A percentile compares a stretch with the other conserved stretches of the same genome.
Evolutionary conservation across 495 filamentous ascomycete species (phyloP).

Genomic region (Penicillium mononematosum): DNA sequence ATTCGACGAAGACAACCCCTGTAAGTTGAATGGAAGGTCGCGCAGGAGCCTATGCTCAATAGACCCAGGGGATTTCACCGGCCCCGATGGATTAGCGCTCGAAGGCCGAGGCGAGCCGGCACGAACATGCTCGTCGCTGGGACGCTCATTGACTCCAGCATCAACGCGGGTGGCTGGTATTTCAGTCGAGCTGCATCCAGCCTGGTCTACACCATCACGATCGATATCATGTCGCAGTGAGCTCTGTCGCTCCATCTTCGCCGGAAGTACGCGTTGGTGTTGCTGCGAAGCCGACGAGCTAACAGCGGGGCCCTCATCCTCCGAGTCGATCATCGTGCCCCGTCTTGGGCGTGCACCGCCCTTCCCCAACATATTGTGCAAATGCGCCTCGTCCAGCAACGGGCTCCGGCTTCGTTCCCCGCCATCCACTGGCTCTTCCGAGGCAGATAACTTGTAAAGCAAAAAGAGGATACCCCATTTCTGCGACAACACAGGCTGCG

Average conservation of each 20-base stretch:
- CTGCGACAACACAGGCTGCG: slow-evolving; percentile 84
- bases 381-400: slow-evolving; percentile 36
- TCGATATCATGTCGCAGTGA: slow-evolving; percentile 30
- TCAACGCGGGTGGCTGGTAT: slow-evolving; percentile 24
- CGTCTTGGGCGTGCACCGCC: slow-evolving; percentile 24
- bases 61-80: slow-evolving; percentile 48
- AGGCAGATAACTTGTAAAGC: slow-evolving; percentile 75
- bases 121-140: slow-evolving; percentile 19
- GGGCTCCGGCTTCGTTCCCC: slow-evolving; percentile 41
- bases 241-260: slow-evolving; percentile 27
- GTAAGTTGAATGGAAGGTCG: slow-evolving; percentile 90
- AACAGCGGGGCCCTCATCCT: slow-evolving; percentile 45
- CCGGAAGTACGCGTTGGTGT: slow-evolving; percentile 18
- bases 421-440: slow-evolving; percentile 37
- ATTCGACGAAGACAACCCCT: slow-evolving; percentile 84
- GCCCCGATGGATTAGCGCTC: slow-evolving; percentile 15
- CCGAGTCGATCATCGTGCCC: slow-evolving; percentile 28
- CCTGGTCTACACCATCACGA: slow-evolving; percentile 17
- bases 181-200: slow-evolving; percentile 15
- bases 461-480: slow-evolving; percentile 97
- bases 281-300: slow-evolving; percentile 47
- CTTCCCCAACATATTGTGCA: slow-evolving; percentile 40
- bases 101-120: slow-evolving; percentile 15
- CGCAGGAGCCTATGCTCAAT: slow-evolving; percentile 76
- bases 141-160: slow-evolving; percentile 15